Conservation (phyloP, 306 rosid species). For the Cicer bijugum region DNA sequence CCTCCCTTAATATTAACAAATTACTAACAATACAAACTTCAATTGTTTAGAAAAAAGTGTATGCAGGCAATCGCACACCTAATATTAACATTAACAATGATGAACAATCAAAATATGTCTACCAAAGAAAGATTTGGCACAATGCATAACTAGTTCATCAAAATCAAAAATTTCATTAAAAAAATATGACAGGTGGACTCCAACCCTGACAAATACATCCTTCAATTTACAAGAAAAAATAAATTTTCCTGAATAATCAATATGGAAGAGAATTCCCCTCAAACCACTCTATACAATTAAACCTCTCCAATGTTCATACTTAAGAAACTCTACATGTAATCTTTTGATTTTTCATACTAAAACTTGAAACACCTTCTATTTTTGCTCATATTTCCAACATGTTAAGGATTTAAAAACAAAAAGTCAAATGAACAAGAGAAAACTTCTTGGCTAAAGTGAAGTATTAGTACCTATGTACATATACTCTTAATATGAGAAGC, state of each 20-base stretch:
- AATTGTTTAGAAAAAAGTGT: neutral
- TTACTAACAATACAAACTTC: too few species aligned
- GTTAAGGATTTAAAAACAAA: slow-evolving; percentile 18
- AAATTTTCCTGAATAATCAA: neutral
- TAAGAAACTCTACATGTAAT: slow-evolving; percentile 36
- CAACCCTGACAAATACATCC: slow-evolving; percentile 7
- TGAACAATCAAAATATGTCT: slow-evolving; percentile 33
- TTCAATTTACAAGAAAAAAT: slow-evolving; percentile 6
- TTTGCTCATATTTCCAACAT: slow-evolving; percentile 27
- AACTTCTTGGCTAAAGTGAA: slow-evolving; percentile 38
- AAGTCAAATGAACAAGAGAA: slow-evolving; percentile 36
- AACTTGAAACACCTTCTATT: slow-evolving; percentile 35
- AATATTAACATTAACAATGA: slow-evolving; percentile 17
- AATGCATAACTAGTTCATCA: slow-evolving; percentile 13
- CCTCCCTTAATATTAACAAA: too few species aligned
- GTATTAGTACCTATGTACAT: slow-evolving; percentile 17
- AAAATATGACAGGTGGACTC: neutral
- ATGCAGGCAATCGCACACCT: slow-evolving; percentile 3
- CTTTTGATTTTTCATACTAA: slow-evolving; percentile 6
- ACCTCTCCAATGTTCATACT: slow-evolving; percentile 30
- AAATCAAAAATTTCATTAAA: slow-evolving; percentile 35
- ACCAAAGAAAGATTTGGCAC: slow-evolving; percentile 15
- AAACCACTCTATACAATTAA: slow-evolving; percentile 35
- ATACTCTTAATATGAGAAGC: slow-evolving; percentile 5
- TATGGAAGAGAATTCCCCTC: slow-evolving; percentile 13